Base-by-base conservation (phyloP, 1,139 yeast species). In the Suhomyces maxii region DNA sequence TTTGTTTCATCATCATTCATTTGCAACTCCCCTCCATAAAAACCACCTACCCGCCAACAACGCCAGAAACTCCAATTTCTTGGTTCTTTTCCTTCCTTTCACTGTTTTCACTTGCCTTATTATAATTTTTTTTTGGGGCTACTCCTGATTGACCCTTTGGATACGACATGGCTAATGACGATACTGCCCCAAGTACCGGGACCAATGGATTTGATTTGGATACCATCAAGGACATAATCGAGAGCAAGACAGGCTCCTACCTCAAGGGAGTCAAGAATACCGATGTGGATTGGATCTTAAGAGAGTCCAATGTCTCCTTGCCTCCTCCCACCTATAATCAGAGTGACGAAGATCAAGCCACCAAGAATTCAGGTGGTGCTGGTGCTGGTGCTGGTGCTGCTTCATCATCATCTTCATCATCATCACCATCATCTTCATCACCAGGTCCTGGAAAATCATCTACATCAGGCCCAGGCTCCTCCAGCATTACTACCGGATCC, bases 231-330 rank as follows among this genome's bases (percentile, higher is more conserved):
- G 51, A 49, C 31, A 48, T 55, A 34, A 52, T 54, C 18, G 57
- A 54, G 40, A 49, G 52, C 36, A 47, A 47, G 36, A 41, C 49
- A 3, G 45, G 43, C 36, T 38, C 44, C 5, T 57, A 59, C 41
- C 56, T 65, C 30, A 58, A 61, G 44, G 73, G 69, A 2, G 64
- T 71, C 14, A 59, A 60, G 33, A 64, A 61, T 41, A 59, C 64
- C 18, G 78, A 74, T 48, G 69, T 74, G 11, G 77, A 78, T 53
- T 80, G 84, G 84, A 69, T 80, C 49, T 63, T 80, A 14, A 64
- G 82, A 47, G 65, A 63, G 13, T 56, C 68, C 12, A 55, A 45
- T n/a, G 55, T 53, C 9, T 23, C 45, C 12, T 13, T 42, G 38
- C 49, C 48, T 12, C 36, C 44, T 12, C 12, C 39, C n/a, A 44